phyloP scores from a whole-genome alignment of 768 basidiomycete genomes.

The Lentinula boryana region DNA sequence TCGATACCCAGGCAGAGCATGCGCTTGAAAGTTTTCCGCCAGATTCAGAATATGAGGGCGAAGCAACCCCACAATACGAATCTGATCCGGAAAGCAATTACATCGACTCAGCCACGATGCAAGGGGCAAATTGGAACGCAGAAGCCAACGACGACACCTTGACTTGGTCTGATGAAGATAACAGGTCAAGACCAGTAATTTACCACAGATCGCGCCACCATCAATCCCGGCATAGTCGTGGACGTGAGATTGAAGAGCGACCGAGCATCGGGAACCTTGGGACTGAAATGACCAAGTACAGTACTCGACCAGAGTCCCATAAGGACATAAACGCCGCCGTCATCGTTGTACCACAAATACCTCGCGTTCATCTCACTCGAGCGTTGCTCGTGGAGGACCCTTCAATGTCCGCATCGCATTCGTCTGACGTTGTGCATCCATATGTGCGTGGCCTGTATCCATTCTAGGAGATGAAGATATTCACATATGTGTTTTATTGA shows the following conservation, averaged over 20 bases:
- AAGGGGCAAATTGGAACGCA: not conserved
- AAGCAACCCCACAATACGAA: constrained; percentile 34
- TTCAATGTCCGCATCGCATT: not conserved
- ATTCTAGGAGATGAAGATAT: constrained; percentile 9
- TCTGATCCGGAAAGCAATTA: constrained; percentile 24
- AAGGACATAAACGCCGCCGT: not conserved
- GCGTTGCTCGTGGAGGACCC: constrained; percentile 4
- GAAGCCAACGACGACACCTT: not conserved
- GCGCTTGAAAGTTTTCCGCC: not conserved
- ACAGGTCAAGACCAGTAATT: not conserved
- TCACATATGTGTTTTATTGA: not conserved
- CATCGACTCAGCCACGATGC: not conserved
- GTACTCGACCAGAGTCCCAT: not conserved
- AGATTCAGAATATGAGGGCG: constrained; percentile 18
- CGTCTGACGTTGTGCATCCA: constrained; percentile 7
- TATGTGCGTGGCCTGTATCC: constrained; percentile 9
- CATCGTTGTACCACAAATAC: not conserved
- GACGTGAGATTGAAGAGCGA: not conserved
- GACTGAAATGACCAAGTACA: not conserved
- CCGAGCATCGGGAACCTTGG: not conserved
- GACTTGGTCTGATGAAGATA: not conserved
- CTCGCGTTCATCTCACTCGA: not conserved
- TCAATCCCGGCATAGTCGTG: not conserved
- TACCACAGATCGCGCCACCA: not conserved
- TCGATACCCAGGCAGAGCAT: not conserved